Percentiles rank a stretch among this genome's conserved stretches.
Evolutionary conservation across 306 rosid species (phyloP).

Genomic region (Trichosanthes truncata): DNA sequence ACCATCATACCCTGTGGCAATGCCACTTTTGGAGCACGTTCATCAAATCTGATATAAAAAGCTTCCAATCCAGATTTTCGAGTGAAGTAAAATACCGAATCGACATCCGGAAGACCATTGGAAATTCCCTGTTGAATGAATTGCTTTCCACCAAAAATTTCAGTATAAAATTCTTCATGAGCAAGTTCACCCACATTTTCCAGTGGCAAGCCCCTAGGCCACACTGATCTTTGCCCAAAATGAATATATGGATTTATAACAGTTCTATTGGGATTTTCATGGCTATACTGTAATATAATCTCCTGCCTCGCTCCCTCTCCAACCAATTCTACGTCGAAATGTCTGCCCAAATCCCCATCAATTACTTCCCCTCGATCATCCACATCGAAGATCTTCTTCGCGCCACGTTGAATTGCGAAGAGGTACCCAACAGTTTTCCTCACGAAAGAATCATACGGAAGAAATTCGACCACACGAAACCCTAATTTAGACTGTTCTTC

Average conservation of each 20-base stretch:
- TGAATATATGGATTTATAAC: conserved; percentile 83
- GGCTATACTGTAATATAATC: conserved; percentile 70
- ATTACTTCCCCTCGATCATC: conserved; percentile 93
- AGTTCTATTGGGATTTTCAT: conserved; percentile 74
- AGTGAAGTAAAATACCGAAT: conserved; percentile 88
- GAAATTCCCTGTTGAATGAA: conserved; percentile 91
- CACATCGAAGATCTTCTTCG: conserved; percentile 81
- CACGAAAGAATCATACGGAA: conserved; percentile 84
- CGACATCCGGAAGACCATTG: conserved; percentile 90
- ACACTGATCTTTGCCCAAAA: conserved; percentile 93
- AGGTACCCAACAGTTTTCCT: conserved; percentile 89
- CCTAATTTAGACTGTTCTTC: conserved; percentile 75
- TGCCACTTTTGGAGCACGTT: conserved; percentile 77
- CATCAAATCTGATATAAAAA: conserved; percentile 75
- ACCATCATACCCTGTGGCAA: conserved; percentile 90
- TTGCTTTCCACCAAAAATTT: conserved; percentile 87
- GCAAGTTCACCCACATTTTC: conserved; percentile 82
- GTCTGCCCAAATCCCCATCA: conserved; percentile 79
- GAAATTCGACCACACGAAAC: conserved; percentile 67
- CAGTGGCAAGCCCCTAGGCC: conserved; percentile 97
- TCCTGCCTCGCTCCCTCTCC: conserved; percentile 89
- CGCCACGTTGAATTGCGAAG: conserved; percentile 94
- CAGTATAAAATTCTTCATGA: conserved; percentile 85
- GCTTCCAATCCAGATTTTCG: conserved; percentile 75
- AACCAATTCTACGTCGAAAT: conserved; percentile 73